Evolutionary conservation across 352 stramenopile species (phyloP).

Genomic region (Globisporangium nagaii): DNA sequence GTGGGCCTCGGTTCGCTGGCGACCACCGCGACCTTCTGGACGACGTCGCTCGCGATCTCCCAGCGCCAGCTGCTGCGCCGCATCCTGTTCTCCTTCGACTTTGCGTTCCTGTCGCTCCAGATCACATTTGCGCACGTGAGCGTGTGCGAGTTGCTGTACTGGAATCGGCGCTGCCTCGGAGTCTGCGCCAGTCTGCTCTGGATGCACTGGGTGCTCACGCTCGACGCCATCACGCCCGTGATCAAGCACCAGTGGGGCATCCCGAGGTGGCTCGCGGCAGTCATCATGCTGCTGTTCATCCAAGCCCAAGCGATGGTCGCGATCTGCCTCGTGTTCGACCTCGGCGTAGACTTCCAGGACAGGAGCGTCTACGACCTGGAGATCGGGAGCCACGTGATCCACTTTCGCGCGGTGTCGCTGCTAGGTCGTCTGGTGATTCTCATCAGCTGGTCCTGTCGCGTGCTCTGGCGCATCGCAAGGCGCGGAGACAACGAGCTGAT

Average conservation of each 20-base stretch:
- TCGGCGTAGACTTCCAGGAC: not conserved
- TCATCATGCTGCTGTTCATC: constrained; percentile 7
- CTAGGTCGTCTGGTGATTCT: constrained; percentile 7
- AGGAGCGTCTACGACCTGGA: not conserved
- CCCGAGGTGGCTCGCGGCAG: not conserved
- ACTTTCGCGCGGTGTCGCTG: constrained; percentile 5
- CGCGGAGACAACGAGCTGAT: constrained; percentile 7
- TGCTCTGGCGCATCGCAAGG: constrained; percentile 2
- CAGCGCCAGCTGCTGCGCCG: constrained; percentile 6
- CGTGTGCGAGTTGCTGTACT: constrained; percentile 11
- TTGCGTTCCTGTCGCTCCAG: constrained; percentile 14
- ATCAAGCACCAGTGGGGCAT: constrained; percentile 3
- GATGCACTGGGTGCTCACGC: constrained; percentile 13
- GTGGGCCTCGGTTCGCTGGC: not conserved
- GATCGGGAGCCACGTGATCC: not conserved
- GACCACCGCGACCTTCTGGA: not conserved
- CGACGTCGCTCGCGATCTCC: not conserved
- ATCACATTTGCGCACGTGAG: constrained; percentile 7
- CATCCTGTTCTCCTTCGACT: constrained; percentile 14
- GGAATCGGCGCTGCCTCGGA: constrained; percentile 2
- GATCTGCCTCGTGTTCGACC: constrained; percentile 1
- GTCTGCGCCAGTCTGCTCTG: constrained; percentile 12
- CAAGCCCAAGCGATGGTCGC: not conserved
- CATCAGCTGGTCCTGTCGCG: constrained; percentile 6
- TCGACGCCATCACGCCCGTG: constrained; percentile 11